Conservation (phyloP, 1,284 basidiomycete species). For the Ustilago vetiveriae region DNA sequence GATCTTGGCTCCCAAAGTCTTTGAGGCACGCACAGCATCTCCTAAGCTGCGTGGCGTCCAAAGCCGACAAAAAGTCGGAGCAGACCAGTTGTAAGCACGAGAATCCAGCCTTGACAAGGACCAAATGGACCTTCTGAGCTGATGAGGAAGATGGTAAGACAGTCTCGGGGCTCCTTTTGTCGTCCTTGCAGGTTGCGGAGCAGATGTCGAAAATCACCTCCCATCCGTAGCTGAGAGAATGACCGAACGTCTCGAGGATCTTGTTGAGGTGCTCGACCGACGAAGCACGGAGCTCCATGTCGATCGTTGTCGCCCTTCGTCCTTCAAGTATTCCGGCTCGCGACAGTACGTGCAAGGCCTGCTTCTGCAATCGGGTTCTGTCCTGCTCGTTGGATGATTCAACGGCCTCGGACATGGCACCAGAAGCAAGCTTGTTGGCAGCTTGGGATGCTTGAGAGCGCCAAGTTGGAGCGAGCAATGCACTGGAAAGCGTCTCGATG, state of each 20-base stretch:
- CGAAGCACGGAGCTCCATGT: constrained; percentile 80
- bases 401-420: constrained; percentile 71
- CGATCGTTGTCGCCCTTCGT: constrained; percentile 61
- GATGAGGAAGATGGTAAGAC: constrained; percentile 42
- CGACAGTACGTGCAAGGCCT: constrained; percentile 82
- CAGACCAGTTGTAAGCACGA: constrained; percentile 92
- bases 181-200: constrained; percentile 43
- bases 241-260: constrained; percentile 85
- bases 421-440: constrained; percentile 73
- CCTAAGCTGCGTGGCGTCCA: constrained; percentile 81
- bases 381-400: constrained; percentile 28
- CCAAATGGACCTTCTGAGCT: constrained; percentile 64
- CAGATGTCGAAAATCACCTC: constrained; percentile 85
- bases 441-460: constrained; percentile 85
- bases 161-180: constrained; percentile 39
- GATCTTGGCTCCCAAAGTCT: constrained; percentile 84
- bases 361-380: constrained; percentile 78
- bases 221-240: constrained; percentile 90
- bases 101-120: constrained; percentile 83
- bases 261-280: constrained; percentile 87
- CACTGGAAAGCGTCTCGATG: constrained; percentile 76
- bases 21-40: constrained; percentile 89
- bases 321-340: constrained; percentile 77
- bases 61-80: constrained; percentile 81
- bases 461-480: constrained; percentile 78